These are phyloP conservation scores for Fusarium compactum DNA, from an alignment of 2,329 filamentous ascomycete genomes.

Conservation along the genomic window DNA sequence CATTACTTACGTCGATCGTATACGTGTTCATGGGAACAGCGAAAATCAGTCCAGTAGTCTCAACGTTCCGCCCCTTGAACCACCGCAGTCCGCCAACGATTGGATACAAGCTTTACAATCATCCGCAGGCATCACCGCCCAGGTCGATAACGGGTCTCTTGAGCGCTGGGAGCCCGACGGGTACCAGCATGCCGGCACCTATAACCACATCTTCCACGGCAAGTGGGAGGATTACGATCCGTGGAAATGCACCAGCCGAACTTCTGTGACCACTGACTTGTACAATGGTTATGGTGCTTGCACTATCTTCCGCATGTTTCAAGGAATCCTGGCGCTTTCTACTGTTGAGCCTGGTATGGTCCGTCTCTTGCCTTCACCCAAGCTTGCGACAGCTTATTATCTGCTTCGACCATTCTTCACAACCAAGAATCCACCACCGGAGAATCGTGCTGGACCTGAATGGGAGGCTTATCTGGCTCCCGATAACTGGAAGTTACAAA, in stretches of 20 bases:
- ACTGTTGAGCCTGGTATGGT: constrained; percentile 74
- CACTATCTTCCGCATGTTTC: constrained; percentile 70
- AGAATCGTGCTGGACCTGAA: constrained; percentile 53
- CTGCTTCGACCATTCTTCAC: constrained; percentile 72
- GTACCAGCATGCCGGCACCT: constrained; percentile 70
- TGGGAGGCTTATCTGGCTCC: constrained; percentile 66
- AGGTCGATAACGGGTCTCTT: constrained; percentile 77
- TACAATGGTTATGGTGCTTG: constrained; percentile 70
- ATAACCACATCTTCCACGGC: constrained; percentile 65
- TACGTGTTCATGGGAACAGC: constrained; percentile 71
- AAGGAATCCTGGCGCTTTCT: constrained; percentile 67
- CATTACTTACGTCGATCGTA: constrained; percentile 75
- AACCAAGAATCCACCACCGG: constrained; percentile 58
- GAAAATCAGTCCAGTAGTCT: constrained; percentile 39
- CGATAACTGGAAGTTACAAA: constrained; percentile 59
- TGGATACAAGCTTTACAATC: constrained; percentile 58
- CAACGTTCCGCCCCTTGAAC: constrained; percentile 41
- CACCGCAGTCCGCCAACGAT: constrained; percentile 53
- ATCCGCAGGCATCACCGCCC: constrained; percentile 68
- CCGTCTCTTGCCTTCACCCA: constrained; percentile 79
- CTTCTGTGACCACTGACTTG: constrained; percentile 65
- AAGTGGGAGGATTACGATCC: constrained; percentile 68
- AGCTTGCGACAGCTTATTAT: constrained; percentile 80
- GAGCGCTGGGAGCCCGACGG: constrained; percentile 79
- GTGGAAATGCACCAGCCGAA: constrained; percentile 66